Conservation (phyloP, 1,139 yeast genomes). For the Chernovozyma aurita region DNA sequence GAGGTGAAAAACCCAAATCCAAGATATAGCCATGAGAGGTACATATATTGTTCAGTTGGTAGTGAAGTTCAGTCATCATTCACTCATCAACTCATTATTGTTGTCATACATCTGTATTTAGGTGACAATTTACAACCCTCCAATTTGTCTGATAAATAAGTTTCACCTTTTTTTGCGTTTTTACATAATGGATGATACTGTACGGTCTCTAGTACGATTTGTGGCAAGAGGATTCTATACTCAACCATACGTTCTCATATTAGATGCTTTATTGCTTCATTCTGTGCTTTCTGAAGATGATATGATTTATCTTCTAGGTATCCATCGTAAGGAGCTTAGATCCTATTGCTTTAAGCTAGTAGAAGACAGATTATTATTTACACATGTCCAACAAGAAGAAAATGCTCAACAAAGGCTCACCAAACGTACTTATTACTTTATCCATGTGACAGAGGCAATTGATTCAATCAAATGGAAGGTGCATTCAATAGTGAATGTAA, state of each 20-base stretch:
- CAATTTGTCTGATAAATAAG: background rate
- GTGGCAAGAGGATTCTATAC: conserved; percentile 88
- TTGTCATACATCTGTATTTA: no score
- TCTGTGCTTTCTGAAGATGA: conserved; percentile 95
- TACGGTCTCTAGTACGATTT: conserved; percentile 42
- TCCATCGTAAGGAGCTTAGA: conserved; percentile 83
- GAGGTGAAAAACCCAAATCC: no score
- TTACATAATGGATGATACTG: conserved; percentile 40
- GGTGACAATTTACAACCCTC: no score
- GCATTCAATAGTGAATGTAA: conserved; percentile 72
- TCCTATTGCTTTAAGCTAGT: conserved; percentile 75
- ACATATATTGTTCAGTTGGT: no score
- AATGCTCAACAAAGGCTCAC: conserved; percentile 64
- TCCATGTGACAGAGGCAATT: conserved; percentile 88
- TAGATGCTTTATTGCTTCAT: conserved; percentile 89
- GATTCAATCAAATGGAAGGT: conserved; percentile 97
- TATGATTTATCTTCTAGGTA: conserved; percentile 70
- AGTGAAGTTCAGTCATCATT: no score
- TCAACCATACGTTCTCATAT: conserved; percentile 72
- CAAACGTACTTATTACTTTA: conserved; percentile 77
- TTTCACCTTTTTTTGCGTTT: no score
- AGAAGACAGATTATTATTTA: conserved; percentile 71
- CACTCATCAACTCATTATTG: no score
- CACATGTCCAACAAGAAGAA: conserved; percentile 79
- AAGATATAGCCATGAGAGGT: no score